Evolutionary conservation across 116 monocot genomes (phyloP).

Genomic region (Iris pallida): DNA sequence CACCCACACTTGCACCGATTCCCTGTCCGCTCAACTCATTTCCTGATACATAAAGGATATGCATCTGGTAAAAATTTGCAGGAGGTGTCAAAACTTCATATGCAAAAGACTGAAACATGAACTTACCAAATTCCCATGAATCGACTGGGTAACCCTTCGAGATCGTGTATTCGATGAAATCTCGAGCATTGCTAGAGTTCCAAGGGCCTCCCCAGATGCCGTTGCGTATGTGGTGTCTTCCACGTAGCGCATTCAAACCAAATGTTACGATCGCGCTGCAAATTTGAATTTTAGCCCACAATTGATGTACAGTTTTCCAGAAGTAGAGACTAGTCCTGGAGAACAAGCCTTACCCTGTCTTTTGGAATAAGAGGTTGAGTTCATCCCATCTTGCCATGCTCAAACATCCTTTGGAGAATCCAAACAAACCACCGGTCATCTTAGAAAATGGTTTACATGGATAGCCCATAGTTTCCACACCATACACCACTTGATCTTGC

Average conservation of each 20-base stretch:
- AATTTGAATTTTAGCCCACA: background rate
- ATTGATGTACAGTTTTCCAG: background rate
- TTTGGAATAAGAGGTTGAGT: constrained; percentile 47
- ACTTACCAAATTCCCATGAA: constrained; percentile 83
- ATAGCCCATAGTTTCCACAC: constrained; percentile 19
- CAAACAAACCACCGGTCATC: constrained; percentile 42
- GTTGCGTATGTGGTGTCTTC: constrained; percentile 27
- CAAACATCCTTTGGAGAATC: constrained; percentile 67
- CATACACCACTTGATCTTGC: constrained; percentile 74
- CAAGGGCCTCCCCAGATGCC: constrained; percentile 51
- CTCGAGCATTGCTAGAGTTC: constrained; percentile 67
- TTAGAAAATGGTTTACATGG: constrained; percentile 40
- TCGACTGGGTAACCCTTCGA: constrained; percentile 61
- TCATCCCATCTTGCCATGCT: constrained; percentile 66
- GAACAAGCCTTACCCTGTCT: constrained; percentile 37
- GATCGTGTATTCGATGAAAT: constrained; percentile 69
- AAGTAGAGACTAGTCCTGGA: background rate
- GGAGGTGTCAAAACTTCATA: background rate
- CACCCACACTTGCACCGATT: constrained; percentile 42
- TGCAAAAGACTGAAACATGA: background rate
- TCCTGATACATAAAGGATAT: constrained; percentile 24
- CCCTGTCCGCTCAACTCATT: constrained; percentile 72
- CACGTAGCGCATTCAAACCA: constrained; percentile 72
- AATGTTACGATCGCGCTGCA: constrained; percentile 68
- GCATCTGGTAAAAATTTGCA: too few relatives aligned